These are phyloP conservation scores for Casuarina glauca DNA, from an alignment of 306 rosid genomes.

Conservation along the genomic window DNA sequence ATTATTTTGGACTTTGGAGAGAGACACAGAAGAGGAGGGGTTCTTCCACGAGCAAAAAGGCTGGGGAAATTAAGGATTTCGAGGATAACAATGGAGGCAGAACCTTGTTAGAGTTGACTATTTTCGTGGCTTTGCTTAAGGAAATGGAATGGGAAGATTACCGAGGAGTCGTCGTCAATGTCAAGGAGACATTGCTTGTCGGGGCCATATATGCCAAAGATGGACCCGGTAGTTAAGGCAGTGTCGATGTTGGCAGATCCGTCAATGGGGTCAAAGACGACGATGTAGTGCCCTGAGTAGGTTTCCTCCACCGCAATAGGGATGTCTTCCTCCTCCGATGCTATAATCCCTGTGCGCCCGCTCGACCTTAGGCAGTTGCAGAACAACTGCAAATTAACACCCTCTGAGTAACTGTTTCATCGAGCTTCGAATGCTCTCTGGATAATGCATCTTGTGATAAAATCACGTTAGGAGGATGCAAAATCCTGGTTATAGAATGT, in stretches of 20 bases:
- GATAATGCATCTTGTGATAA: neutral
- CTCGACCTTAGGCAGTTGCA: conserved; percentile 44
- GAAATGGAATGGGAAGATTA: conserved; percentile 11
- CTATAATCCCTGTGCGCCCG: conserved; percentile 44
- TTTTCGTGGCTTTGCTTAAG: neutral
- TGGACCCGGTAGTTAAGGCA: conserved; percentile 45
- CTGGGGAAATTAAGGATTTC: neutral
- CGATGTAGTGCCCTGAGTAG: conserved; percentile 45
- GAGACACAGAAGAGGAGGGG: no score
- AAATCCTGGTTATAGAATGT: no score
- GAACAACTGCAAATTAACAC: conserved; percentile 30
- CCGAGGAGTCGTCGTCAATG: conserved; percentile 32
- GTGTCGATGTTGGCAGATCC: conserved; percentile 48
- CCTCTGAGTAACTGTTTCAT: neutral
- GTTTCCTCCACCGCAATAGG: conserved; percentile 54
- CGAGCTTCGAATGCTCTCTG: neutral
- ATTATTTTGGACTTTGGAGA: neutral
- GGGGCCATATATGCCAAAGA: conserved; percentile 45
- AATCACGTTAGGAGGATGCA: neutral
- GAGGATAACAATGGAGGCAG: neutral
- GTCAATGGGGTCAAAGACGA: conserved; percentile 48
- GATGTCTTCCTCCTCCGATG: conserved; percentile 48
- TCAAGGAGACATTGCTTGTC: conserved; percentile 39
- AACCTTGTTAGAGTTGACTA: neutral
- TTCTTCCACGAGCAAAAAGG: neutral